A percentile compares a stretch with the other conserved stretches of the same genome.
Evolutionary conservation across 2,329 filamentous ascomycete genomes (phyloP).

Genomic region (Hypoxylon sp.): DNA sequence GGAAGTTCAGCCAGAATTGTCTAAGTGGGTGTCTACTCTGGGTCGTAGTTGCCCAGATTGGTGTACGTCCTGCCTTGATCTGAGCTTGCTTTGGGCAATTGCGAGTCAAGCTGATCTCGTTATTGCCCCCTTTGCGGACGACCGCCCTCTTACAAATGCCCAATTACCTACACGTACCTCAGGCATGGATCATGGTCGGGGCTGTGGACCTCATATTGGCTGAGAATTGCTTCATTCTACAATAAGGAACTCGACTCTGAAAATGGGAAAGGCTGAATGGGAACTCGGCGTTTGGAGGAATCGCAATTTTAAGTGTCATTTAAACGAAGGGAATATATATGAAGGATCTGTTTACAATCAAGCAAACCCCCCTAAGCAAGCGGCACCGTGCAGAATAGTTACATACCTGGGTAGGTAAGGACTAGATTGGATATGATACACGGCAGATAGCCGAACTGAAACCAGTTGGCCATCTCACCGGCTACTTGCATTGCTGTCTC

Average conservation of each 20-base stretch:
- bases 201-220: not conserved
- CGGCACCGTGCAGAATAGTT: slow-evolving; percentile 17
- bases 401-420: slow-evolving; percentile 1
- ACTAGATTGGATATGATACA: slow-evolving; percentile 30
- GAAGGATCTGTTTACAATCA: slow-evolving; percentile 14
- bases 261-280: not conserved
- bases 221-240: not conserved
- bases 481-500: slow-evolving; percentile 34
- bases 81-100: slow-evolving; percentile 30
- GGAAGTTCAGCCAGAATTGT: slow-evolving; percentile 24
- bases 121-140: slow-evolving; percentile 18
- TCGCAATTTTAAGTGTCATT: not conserved
- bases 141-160: slow-evolving; percentile 22
- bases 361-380: not conserved
- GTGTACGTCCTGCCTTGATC: slow-evolving; percentile 21
- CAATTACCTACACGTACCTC: not conserved
- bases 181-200: not conserved
- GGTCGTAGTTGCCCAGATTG: slow-evolving; percentile 21
- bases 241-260: not conserved
- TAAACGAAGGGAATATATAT: slow-evolving; percentile 9
- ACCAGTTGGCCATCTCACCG: slow-evolving; percentile 29
- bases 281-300: not conserved
- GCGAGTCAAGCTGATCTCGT: slow-evolving; percentile 19
- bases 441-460: slow-evolving; percentile 30
- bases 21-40: slow-evolving; percentile 5